Base-by-base conservation (phyloP, 2,329 filamentous ascomycete species). In the Phoma sp. region DNA sequence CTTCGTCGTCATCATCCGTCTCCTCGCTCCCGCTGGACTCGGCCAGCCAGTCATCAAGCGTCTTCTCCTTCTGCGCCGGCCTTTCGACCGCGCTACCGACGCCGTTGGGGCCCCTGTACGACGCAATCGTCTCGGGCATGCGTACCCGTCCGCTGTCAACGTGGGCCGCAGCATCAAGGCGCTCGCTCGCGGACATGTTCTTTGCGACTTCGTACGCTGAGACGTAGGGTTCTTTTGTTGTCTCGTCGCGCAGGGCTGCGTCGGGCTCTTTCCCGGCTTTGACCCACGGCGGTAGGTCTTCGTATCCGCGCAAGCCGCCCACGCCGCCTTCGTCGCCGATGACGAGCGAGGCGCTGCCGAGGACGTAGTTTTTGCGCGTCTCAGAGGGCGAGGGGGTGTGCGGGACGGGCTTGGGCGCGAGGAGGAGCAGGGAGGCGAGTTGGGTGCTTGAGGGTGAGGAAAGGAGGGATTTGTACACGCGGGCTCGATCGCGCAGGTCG, bases 351-450 rank as follows among this genome's bases (percentile, higher is more conserved):
- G 94, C 86, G 2, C 91, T 95, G 10, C 95, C 95, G 0, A 99
- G 82, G 1, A 88, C 81, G 54, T 94, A 89, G 0, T 86, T 88
- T 61, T 88, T 91, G 31, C 93, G 85, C 2, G 85, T 87, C 71
- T 96, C 93, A 0, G 91, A 96, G 0, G 95, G 95, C 55, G 91
- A 96, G 0, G 92, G 92, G 0, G 90, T 89, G 57, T 96, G 91
- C 0, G 95, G 95, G 0, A 95, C 92, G 0, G 95, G 94, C 73
- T 99, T 99, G 0, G 95, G 93, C 0, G 95, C 95, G 1, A 98
- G 84, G 0, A 99, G 86, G 73, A 98, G 89, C 13, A 99, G 82
- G 0, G 90, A 92, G 2, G 95, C 95, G 15, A 99, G 85, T 73
- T 98, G 92, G 0, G 87, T 89, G 7, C 85, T 86, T 2, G 82